phyloP scores from a whole-genome alignment of 2,329 filamentous ascomycete species.

The Neospermospora avenae region DNA sequence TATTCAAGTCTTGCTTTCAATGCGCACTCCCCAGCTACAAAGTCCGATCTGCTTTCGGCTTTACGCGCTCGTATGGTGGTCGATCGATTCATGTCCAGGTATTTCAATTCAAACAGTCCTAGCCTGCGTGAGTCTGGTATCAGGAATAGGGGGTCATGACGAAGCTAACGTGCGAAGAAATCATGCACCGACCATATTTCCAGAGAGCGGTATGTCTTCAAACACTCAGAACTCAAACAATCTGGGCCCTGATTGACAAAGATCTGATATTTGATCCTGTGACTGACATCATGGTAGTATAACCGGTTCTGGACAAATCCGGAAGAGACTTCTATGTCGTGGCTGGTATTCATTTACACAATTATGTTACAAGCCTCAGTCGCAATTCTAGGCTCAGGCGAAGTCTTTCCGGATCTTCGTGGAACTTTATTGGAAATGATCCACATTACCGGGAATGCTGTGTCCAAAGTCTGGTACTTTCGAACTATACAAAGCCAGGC shows the following conservation, averaged over 20 bases:
- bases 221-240: no score
- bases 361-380: slow-evolving; percentile 26
- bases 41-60: slow-evolving; percentile 45
- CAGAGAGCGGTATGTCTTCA: slow-evolving; percentile 41
- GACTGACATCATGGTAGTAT: slow-evolving; percentile 39
- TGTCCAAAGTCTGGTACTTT: slow-evolving; percentile 49
- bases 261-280: no score
- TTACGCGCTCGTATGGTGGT: slow-evolving; percentile 46
- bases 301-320: slow-evolving; percentile 48
- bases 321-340: slow-evolving; percentile 40
- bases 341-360: slow-evolving; percentile 47
- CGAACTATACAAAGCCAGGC: slow-evolving; percentile 48
- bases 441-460: slow-evolving; percentile 47
- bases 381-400: slow-evolving; percentile 44
- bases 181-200: slow-evolving; percentile 53
- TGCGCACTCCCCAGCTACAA: slow-evolving; percentile 38
- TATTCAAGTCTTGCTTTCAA: slow-evolving; percentile 39
- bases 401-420: slow-evolving; percentile 45
- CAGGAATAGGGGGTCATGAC: background rate
- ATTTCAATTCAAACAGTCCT: slow-evolving; percentile 52
- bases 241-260: no score
- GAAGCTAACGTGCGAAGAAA: slow-evolving; percentile 38
- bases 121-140: slow-evolving; percentile 44
- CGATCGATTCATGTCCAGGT: slow-evolving; percentile 50
- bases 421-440: slow-evolving; percentile 46